Conservation (phyloP, 805 yeast genomes). For the Barnettozyma populi region DNA sequence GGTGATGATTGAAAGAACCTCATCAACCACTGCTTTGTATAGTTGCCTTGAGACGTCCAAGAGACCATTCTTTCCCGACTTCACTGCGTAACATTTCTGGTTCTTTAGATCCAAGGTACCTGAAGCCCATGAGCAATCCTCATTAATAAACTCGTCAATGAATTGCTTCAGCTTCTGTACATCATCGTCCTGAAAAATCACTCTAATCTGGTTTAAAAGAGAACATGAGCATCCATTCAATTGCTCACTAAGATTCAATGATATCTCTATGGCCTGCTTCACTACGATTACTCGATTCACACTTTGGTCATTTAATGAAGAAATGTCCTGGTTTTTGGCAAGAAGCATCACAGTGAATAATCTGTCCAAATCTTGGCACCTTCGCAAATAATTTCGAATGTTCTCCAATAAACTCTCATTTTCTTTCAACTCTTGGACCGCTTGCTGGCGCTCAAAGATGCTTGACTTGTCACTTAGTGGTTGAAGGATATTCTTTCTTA, state of each 20-base stretch:
- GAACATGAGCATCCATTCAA: conserved; percentile 14
- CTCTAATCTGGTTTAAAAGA: conserved; percentile 26
- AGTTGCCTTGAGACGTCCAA: conserved; percentile 39
- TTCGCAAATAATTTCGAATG: conserved; percentile 22
- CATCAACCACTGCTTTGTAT: conserved; percentile 34
- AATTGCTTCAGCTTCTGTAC: conserved; percentile 19
- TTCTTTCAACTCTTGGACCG: conserved; percentile 32
- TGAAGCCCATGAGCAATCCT: conserved; percentile 38
- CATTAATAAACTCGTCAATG: conserved; percentile 33
- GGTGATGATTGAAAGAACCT: conserved; percentile 27
- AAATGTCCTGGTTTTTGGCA: conserved; percentile 23
- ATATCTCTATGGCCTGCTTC: conserved; percentile 30
- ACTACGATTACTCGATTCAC: conserved; percentile 37
- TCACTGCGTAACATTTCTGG: conserved; percentile 41
- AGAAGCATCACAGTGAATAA: conserved; percentile 34
- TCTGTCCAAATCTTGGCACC: conserved; percentile 36
- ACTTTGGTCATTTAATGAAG: conserved; percentile 8
- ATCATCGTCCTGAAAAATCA: conserved; percentile 25
- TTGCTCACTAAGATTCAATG: conserved; percentile 14
- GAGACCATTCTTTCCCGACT: conserved; percentile 39
- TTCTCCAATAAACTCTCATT: conserved; percentile 17
- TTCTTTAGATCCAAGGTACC: conserved; percentile 36
- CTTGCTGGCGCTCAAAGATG: conserved; percentile 30
- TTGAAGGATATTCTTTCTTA: conserved; percentile 40
- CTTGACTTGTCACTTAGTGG: conserved; percentile 37